Base-by-base conservation (phyloP, 352 stramenopile species). In the Vaucheria bursata region DNA sequence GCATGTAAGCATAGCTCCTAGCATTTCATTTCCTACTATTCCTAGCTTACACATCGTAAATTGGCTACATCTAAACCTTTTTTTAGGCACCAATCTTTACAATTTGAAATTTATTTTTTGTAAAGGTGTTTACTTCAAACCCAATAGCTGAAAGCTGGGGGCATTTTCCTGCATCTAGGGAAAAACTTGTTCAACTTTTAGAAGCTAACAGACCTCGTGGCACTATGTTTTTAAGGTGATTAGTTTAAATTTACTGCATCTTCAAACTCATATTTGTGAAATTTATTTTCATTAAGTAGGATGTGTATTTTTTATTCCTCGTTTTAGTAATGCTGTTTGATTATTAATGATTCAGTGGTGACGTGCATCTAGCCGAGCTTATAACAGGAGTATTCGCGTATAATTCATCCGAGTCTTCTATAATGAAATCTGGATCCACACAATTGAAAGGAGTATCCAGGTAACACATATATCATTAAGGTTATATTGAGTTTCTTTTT, bases 121-220 rank as follows among this genome's bases (percentile, higher is more conserved):
- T 18, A n/a, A 69, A 82, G 77, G 77, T 85, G 49, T 79, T 85
- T 25, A 85, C 80, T 36, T 79, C 74, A 33, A 81, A 82, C 39
- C 80, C 80, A 0, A 67, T 85, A 29, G 40, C 73, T 38, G 80
- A 85, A 49, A 81, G 78, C 29, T 85, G 80, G 80, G 80, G 80
- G 12, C 80, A 85, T 69, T 85, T 85, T 75, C 80, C 80, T 34
- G 64, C 8, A 29, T 71, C 53, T 25, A 68, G 75, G 33, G 34
- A 37, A 18, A 73, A 74, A 40, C 66, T 85, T 0, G 52, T 85
- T 3, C 36, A 79, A 1, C 77, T 85, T 0, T 73, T 85, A 34
- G 68, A 80, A 31, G 72, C 73, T 31, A 76, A 73, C 32, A 45
- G 78, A 31, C 80, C 80, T 7, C 3, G 39, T 0, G 80, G 80